Evolutionary conservation across 352 stramenopile genomes (phyloP).

Genomic region (Phytopythium delawarense): DNA sequence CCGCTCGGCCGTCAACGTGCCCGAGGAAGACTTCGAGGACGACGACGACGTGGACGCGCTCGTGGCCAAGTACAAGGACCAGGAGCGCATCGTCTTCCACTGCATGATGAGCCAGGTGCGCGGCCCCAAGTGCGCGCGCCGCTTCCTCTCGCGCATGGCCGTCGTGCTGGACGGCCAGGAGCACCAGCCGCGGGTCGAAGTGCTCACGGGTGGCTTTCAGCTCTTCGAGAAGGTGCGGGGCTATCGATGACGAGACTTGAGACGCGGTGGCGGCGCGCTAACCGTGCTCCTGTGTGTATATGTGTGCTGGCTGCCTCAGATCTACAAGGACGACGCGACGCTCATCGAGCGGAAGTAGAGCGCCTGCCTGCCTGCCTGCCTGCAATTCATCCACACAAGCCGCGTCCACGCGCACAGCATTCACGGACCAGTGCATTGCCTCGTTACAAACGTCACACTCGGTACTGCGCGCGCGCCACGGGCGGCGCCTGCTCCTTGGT

Average conservation of each 20-base stretch:
- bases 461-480: slow-evolving; percentile 46
- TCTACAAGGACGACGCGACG: slow-evolving; percentile 43
- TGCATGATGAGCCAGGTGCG: slow-evolving; percentile 88
- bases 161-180: slow-evolving; percentile 40
- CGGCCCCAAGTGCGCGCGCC: slow-evolving; percentile 70
- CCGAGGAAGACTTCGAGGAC: slow-evolving; percentile 75
- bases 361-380: background rate
- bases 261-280: background rate
- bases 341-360: slow-evolving; percentile 33
- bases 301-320: slow-evolving; percentile 12
- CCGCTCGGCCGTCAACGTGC: slow-evolving; percentile 68
- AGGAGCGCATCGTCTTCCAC: slow-evolving; percentile 76
- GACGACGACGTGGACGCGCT: slow-evolving; percentile 79
- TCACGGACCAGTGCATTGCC: background rate
- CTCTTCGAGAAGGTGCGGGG: slow-evolving; percentile 48
- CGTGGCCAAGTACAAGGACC: slow-evolving; percentile 57
- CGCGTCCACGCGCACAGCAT: background rate
- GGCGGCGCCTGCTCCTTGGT: slow-evolving; percentile 72
- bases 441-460: slow-evolving; percentile 24
- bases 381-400: background rate
- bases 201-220: slow-evolving; percentile 72
- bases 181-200: slow-evolving; percentile 48
- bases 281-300: background rate
- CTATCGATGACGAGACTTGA: background rate
- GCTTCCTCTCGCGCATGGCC: slow-evolving; percentile 63